Evolutionary conservation across 176 grass and related monocot genomes (phyloP), one percentile per base, ranked within the genome.

Genomic region (Oryza nivara): DNA sequence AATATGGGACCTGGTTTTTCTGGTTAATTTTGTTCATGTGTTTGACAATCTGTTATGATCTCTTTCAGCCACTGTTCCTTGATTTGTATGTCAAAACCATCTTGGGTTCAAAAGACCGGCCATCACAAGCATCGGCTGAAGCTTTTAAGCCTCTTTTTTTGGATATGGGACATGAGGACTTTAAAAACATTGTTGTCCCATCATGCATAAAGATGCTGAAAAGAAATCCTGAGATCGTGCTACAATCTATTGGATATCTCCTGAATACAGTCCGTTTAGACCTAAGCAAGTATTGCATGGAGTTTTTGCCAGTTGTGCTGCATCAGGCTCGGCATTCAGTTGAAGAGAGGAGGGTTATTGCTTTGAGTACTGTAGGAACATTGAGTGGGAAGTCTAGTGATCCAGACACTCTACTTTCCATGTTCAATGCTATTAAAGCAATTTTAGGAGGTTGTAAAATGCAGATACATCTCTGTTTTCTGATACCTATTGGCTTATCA

Each of bases 201-300:
- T 95, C 96, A 76, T 95, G 93, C 86, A 88, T 92, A 75, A 98
- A 84, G 91, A 95, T 91, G 85, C 89, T 98, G 68, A 98, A 98
- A 88, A 91, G 93, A 89, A 98, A 98, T 89, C 96, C 96, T 61
- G 96, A 98, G 88, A 93, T 95, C 5, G 83, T 95, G 16, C 76
- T 98, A 56, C 88, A 95, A 87, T 95, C 96, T 73, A 90, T 95
- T 84, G 85, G 81, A 56, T 84, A 81, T 90, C 73, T 98, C 67
- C 83, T 95, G 70, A 80, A 88, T 86, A 89, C 81, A 20, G 73
- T 98, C 32, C 81, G 51, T 64, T 88, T 98, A 65, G 96, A 98
- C 80, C 78, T 98, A 74, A 98, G 96, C 91, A 95, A 92, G 75
- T 98, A 98, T 81, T 82, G 70, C 36, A 77, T 80, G 68, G 96